phyloP scores from a whole-genome alignment of 2,329 filamentous ascomycete species.

The Nemania abortiva region DNA sequence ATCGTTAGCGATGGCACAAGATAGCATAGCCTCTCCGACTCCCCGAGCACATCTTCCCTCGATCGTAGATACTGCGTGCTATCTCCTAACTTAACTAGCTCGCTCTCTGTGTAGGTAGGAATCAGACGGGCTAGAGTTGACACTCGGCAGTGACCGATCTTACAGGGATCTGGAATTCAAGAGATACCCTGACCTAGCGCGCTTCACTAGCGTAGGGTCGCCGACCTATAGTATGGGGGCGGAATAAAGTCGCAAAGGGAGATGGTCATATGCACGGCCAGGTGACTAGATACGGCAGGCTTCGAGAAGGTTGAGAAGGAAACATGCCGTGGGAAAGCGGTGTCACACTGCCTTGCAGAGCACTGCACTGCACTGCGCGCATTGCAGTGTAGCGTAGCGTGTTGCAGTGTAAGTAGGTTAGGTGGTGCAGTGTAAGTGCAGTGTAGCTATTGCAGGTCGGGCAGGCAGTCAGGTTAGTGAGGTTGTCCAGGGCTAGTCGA shows the following conservation, averaged over 20 bases:
- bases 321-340: slow-evolving; percentile 46
- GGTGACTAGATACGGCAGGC: slow-evolving; percentile 47
- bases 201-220: slow-evolving; percentile 16
- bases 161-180: slow-evolving; percentile 31
- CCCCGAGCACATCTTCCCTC: background rate
- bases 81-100: background rate
- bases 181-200: slow-evolving; percentile 25
- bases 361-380: background rate
- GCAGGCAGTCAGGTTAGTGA: background rate
- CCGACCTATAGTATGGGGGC: slow-evolving; percentile 33
- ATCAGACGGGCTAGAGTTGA: slow-evolving; percentile 7
- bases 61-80: background rate
- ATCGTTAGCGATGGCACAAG: background rate
- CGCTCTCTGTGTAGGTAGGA: background rate
- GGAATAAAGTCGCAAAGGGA: slow-evolving; percentile 35
- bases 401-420: background rate
- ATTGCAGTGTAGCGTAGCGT: background rate
- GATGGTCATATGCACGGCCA: slow-evolving; percentile 47
- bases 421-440: background rate
- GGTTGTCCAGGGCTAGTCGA: background rate
- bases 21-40: background rate
- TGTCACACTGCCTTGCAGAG: slow-evolving; percentile 43
- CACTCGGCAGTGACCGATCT: slow-evolving; percentile 36
- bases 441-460: slow-evolving; percentile 4
- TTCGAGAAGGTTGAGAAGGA: slow-evolving; percentile 48